A percentile compares a stretch with the other conserved stretches of the same genome.
These are phyloP conservation scores for Alternaria arborescens DNA, from an alignment of 2,329 filamentous ascomycete genomes.

Conservation along the genomic window DNA sequence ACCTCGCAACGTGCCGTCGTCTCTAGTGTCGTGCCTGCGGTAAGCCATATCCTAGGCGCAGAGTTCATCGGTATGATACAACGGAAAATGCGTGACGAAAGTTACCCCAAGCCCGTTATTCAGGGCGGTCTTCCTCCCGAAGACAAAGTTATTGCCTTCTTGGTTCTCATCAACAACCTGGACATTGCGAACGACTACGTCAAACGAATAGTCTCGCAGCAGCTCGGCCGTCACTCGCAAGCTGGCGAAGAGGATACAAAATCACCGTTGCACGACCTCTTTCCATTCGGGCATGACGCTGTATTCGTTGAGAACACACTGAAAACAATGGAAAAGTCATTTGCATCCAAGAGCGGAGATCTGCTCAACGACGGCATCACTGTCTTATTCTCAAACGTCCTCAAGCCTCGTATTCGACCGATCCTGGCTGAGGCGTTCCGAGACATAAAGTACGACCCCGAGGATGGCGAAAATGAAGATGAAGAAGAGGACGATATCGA, in stretches of 20 bases:
- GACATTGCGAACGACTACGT: conserved; percentile 93
- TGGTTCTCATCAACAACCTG: conserved; percentile 94
- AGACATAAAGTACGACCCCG: conserved; percentile 81
- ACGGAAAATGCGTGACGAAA: conserved; percentile 96
- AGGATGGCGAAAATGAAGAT: conserved; percentile 53
- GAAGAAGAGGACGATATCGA: conserved; percentile 63
- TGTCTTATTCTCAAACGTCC: conserved; percentile 86
- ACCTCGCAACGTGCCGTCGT: conserved; percentile 85
- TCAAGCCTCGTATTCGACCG: conserved; percentile 84
- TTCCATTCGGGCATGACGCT: conserved; percentile 82
- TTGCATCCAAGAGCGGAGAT: conserved; percentile 80
- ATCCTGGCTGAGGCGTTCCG: conserved; percentile 89
- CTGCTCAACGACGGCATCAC: conserved; percentile 84
- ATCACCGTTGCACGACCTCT: conserved; percentile 65
- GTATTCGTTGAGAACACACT: conserved; percentile 73
- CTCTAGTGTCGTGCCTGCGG: conserved; percentile 77
- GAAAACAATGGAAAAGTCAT: conserved; percentile 72
- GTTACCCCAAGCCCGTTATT: conserved; percentile 81
- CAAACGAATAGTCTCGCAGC: conserved; percentile 79
- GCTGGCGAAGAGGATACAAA: conserved; percentile 52
- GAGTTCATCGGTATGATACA: conserved; percentile 98
- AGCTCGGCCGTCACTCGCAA: conserved; percentile 57
- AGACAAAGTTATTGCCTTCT: conserved; percentile 85
- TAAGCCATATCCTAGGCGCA: conserved; percentile 80
- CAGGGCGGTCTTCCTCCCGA: conserved; percentile 87